Evolutionary conservation across 2,329 filamentous ascomycete genomes (phyloP).

Genomic region (Colletotrichum neosansevieriae): DNA sequence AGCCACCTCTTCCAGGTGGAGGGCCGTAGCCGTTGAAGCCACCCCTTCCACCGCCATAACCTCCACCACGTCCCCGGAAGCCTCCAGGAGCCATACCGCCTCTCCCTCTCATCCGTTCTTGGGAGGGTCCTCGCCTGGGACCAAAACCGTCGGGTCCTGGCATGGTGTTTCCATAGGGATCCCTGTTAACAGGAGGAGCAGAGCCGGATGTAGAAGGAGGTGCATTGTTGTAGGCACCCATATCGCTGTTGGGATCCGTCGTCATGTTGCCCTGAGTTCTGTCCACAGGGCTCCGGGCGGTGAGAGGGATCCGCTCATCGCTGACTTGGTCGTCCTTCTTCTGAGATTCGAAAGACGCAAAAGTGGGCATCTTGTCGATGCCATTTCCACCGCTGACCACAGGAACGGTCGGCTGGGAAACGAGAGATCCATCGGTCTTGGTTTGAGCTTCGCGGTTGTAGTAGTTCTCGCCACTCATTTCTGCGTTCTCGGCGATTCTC

Average conservation of each 20-base stretch:
- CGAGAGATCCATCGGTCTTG: constrained; percentile 57
- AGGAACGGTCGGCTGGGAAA: constrained; percentile 70
- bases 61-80: constrained; percentile 58
- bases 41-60: constrained; percentile 56
- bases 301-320: constrained; percentile 80
- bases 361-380: constrained; percentile 64
- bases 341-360: constrained; percentile 77
- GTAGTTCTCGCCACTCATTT: constrained; percentile 96
- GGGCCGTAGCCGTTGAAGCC: constrained; percentile 51
- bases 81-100: constrained; percentile 56
- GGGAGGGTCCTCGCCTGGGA: constrained; percentile 59
- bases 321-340: constrained; percentile 71
- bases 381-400: constrained; percentile 67
- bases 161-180: constrained; percentile 75
- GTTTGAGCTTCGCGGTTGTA: constrained; percentile 77
- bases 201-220: constrained; percentile 55
- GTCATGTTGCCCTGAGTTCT: constrained; percentile 62
- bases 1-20: constrained; percentile 56
- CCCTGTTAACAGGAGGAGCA: constrained; percentile 53
- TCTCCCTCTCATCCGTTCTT: constrained; percentile 66
- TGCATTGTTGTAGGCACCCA: constrained; percentile 46
- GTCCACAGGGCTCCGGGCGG: constrained; percentile 72
- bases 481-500: constrained; percentile 91
- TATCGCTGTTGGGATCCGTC: constrained; percentile 53
- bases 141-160: constrained; percentile 59